Evolutionary conservation across 495 filamentous ascomycete genomes (phyloP).

Genomic region (Friedmanniomyces simplex): DNA sequence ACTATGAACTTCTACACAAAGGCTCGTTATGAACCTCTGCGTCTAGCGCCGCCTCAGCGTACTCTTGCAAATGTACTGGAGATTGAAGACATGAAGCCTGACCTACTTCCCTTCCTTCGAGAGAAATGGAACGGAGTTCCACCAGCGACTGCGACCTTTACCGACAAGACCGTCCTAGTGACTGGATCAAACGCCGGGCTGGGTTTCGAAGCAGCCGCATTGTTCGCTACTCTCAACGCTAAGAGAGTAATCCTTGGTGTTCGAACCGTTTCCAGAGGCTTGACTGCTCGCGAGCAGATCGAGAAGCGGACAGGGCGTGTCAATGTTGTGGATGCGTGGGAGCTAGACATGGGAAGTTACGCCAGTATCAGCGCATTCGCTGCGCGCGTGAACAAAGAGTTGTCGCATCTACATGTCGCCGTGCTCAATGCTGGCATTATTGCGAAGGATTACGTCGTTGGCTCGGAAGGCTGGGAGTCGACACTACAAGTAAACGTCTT

Average conservation of each 20-base stretch:
- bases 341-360: conserved; percentile 22
- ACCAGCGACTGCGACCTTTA: too few species aligned
- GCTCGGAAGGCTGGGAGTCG: conserved; percentile 42
- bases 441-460: background rate
- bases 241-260: conserved; percentile 12
- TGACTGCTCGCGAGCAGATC: conserved; percentile 11
- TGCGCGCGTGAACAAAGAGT: conserved; percentile 1
- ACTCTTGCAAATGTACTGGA: too few species aligned
- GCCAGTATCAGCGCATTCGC: conserved; percentile 22
- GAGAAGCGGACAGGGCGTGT: background rate
- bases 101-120: too few species aligned
- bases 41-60: too few species aligned
- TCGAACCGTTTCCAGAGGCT: conserved; percentile 15
- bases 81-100: too few species aligned
- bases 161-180: conserved; percentile 9
- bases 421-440: conserved; percentile 22
- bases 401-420: conserved; percentile 20
- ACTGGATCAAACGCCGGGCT: conserved; percentile 19
- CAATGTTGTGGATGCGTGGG: conserved; percentile 23
- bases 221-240: conserved; percentile 14
- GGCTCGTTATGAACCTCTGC: too few species aligned
- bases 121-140: too few species aligned
- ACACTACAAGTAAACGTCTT: conserved; percentile 50
- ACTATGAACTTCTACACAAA: too few species aligned
- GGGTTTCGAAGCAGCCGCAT: conserved; percentile 12